Conservation (phyloP, 192 early-diverging fungal species). For the Gaertneriomyces sp. region DNA sequence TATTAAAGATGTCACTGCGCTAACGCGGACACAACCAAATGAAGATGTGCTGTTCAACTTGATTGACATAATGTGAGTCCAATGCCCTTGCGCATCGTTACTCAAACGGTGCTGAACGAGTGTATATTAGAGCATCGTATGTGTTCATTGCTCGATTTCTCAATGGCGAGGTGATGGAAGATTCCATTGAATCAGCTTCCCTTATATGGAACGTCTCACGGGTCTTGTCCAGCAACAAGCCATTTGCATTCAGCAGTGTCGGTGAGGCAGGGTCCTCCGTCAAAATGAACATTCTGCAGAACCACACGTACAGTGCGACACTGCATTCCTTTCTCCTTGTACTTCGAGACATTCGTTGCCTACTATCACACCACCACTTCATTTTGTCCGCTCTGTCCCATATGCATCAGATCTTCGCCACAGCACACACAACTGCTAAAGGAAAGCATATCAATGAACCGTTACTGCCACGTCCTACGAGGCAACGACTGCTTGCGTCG, state of each 20-base stretch:
- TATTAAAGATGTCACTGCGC: background rate
- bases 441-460: background rate
- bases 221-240: constrained; percentile 16
- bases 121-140: constrained; percentile 12
- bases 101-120: background rate
- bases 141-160: constrained; percentile 26
- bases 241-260: constrained; percentile 17
- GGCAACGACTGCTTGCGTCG: constrained; percentile 8
- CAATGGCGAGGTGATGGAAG: constrained; percentile 29
- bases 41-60: constrained; percentile 17
- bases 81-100: background rate
- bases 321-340: background rate
- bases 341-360: constrained; percentile 3
- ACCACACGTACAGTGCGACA: constrained; percentile 6
- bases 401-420: constrained; percentile 12
- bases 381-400: constrained; percentile 16
- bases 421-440: background rate
- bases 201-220: constrained; percentile 24
- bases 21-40: constrained; percentile 8
- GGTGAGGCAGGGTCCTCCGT: constrained; percentile 13
- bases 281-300: constrained; percentile 17
- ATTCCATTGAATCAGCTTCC: constrained; percentile 13
- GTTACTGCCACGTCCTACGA: constrained; percentile 21
- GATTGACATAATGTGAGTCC: constrained; percentile 26
- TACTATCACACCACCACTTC: constrained; percentile 3